A percentile compares a stretch with the other conserved stretches of the same genome.
Conservation (phyloP, 2,329 filamentous ascomycete species). For the Pezicula radicicola region DNA sequence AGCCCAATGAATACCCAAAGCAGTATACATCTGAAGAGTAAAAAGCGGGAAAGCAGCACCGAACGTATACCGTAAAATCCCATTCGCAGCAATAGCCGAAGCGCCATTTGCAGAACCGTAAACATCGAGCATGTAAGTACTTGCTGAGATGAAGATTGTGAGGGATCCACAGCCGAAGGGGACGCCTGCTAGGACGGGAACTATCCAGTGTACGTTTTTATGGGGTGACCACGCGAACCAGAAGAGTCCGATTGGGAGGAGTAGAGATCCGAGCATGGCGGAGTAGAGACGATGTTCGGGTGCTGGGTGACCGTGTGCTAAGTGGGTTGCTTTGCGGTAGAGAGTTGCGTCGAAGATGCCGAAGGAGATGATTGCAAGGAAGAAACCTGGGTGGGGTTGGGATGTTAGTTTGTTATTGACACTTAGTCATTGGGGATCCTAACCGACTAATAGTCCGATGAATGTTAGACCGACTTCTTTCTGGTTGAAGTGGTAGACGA, state of each 20-base stretch:
- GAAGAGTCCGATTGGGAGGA: conserved; percentile 23
- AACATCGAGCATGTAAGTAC: conserved; percentile 23
- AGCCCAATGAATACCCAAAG: conserved; percentile 38
- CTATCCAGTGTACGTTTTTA: conserved; percentile 23
- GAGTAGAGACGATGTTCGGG: conserved; percentile 57
- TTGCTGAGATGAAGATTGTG: conserved; percentile 44
- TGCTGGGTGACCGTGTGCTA: conserved; percentile 26
- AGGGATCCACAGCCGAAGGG: conserved; percentile 57
- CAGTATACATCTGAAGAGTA: conserved; percentile 44
- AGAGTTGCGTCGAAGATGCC: conserved; percentile 47
- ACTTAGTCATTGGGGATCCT: not conserved
- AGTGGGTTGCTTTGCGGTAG: conserved; percentile 37
- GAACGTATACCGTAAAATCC: conserved; percentile 21
- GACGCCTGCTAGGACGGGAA: conserved; percentile 23
- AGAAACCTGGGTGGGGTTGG: conserved; percentile 8
- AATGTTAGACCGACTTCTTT: conserved; percentile 1
- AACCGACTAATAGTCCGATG: not conserved
- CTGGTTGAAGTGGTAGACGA: conserved; percentile 38
- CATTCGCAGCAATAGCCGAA: conserved; percentile 25
- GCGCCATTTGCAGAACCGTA: conserved; percentile 19
- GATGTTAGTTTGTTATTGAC: too few relatives aligned
- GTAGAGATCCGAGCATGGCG: conserved; percentile 45
- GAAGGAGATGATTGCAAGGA: conserved; percentile 31
- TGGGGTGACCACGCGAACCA: conserved; percentile 33
- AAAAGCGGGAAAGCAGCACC: conserved; percentile 27